phyloP scores from a whole-genome alignment of 2,329 filamentous ascomycete genomes.

The Fusarium pseudoanthophilum region DNA sequence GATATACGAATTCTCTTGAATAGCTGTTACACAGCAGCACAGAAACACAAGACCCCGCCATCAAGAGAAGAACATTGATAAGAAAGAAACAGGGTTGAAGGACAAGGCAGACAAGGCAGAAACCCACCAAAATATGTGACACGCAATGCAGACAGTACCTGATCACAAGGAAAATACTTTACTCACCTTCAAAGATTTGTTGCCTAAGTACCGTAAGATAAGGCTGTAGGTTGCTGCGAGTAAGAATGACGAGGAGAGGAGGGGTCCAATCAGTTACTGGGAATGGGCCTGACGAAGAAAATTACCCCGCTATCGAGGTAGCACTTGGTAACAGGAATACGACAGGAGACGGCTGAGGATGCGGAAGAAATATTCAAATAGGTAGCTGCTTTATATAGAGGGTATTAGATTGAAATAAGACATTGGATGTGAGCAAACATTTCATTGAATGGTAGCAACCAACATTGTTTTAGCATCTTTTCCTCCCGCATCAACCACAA shows the following conservation, averaged over 20 bases:
- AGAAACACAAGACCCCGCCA: conserved; percentile 31
- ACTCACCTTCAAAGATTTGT: conserved; percentile 41
- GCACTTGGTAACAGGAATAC: conserved; percentile 4
- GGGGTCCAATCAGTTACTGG: conserved; percentile 41
- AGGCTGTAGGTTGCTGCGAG: conserved; percentile 32
- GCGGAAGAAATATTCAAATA: neutral
- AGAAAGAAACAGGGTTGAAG: neutral
- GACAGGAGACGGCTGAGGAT: neutral
- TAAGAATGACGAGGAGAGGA: conserved; percentile 38
- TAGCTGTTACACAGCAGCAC: conserved; percentile 22
- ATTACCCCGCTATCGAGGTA: conserved; percentile 42
- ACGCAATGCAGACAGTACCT: conserved; percentile 35
- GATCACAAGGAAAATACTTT: conserved; percentile 32
- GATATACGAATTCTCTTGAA: conserved; percentile 24
- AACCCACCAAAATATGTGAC: conserved; percentile 11
- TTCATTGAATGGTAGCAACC: neutral
- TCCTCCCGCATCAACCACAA: neutral
- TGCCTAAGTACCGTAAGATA: conserved; percentile 29
- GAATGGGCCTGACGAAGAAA: conserved; percentile 36
- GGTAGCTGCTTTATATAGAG: neutral
- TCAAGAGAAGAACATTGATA: neutral
- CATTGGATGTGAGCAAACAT: neutral
- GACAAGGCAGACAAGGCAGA: conserved; percentile 35
- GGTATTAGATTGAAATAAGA: neutral
- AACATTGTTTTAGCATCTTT: neutral